phyloP scores from a whole-genome alignment of 2,329 filamentous ascomycete species.

The Helicocarpus griseus region DNA sequence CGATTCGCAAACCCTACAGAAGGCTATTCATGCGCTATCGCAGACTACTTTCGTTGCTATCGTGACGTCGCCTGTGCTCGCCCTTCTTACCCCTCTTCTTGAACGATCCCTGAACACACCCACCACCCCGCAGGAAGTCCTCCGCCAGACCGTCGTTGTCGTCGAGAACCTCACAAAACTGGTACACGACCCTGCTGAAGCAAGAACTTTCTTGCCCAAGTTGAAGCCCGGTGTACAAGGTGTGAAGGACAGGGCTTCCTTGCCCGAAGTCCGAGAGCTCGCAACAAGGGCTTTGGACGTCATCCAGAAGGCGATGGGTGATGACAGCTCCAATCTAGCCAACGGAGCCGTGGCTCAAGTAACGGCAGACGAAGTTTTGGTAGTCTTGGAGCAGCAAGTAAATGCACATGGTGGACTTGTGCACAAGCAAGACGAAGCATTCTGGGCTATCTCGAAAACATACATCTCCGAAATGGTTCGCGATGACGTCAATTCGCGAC shows the following conservation, averaged over 20 bases:
- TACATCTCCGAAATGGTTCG: slow-evolving; percentile 80
- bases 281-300: slow-evolving; percentile 72
- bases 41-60: slow-evolving; percentile 98
- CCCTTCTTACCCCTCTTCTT: slow-evolving; percentile 84
- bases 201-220: slow-evolving; percentile 88
- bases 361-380: slow-evolving; percentile 62
- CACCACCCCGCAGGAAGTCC: slow-evolving; percentile 81
- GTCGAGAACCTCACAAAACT: slow-evolving; percentile 97
- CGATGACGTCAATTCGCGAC: slow-evolving; percentile 77
- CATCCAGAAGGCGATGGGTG: slow-evolving; percentile 86
- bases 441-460: slow-evolving; percentile 57
- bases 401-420: slow-evolving; percentile 57
- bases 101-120: slow-evolving; percentile 91
- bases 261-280: slow-evolving; percentile 89
- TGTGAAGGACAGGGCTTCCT: slow-evolving; percentile 76
- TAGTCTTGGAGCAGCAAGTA: slow-evolving; percentile 65
- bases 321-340: slow-evolving; percentile 53
- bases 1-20: slow-evolving; percentile 76
- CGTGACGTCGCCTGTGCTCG: slow-evolving; percentile 90
- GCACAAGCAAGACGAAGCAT: slow-evolving; percentile 49
- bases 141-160: slow-evolving; percentile 91
- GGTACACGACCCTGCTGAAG: slow-evolving; percentile 91
- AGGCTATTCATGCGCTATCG: slow-evolving; percentile 91
- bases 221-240: slow-evolving; percentile 86
- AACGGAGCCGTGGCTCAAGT: slow-evolving; percentile 52